phyloP scores from a whole-genome alignment of 441 rosid species.

The Kokia cookei region DNA sequence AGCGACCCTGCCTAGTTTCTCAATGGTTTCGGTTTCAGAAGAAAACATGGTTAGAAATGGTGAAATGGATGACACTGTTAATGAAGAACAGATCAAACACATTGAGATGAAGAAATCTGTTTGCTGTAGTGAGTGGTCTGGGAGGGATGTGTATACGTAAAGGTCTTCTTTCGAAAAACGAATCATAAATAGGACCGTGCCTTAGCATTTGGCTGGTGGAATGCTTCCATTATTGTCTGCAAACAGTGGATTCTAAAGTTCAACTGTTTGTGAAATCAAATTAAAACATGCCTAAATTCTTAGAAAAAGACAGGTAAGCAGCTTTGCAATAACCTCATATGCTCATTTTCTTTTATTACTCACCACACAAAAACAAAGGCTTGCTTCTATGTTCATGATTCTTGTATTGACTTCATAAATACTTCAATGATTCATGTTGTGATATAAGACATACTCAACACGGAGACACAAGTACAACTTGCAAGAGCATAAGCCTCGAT shows the following conservation, averaged over 20 bases:
- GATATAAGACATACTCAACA: not conserved
- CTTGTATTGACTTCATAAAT: not conserved
- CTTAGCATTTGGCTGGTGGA: not conserved
- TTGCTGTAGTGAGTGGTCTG: not conserved
- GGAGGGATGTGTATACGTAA: not conserved
- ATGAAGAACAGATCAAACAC: not conserved
- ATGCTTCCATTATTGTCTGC: not conserved
- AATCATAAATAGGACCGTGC: not conserved
- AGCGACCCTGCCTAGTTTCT: not conserved
- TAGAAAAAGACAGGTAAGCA: not conserved
- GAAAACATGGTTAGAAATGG: not conserved
- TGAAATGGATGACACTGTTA: not conserved
- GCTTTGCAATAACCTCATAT: not conserved
- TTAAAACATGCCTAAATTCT: not conserved
- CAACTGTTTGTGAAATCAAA: not conserved
- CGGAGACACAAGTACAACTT: not conserved
- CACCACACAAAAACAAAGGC: not conserved
- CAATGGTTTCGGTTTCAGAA: not conserved
- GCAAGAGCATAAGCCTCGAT: not conserved
- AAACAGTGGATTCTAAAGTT: not conserved
- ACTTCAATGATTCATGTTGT: not conserved
- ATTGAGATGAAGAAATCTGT: not conserved
- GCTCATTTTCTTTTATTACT: not conserved
- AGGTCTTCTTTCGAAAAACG: not conserved
- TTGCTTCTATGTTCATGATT: not conserved